Conservation (phyloP, 768 basidiomycete genomes). For the Hypholoma sublateritium region DNA sequence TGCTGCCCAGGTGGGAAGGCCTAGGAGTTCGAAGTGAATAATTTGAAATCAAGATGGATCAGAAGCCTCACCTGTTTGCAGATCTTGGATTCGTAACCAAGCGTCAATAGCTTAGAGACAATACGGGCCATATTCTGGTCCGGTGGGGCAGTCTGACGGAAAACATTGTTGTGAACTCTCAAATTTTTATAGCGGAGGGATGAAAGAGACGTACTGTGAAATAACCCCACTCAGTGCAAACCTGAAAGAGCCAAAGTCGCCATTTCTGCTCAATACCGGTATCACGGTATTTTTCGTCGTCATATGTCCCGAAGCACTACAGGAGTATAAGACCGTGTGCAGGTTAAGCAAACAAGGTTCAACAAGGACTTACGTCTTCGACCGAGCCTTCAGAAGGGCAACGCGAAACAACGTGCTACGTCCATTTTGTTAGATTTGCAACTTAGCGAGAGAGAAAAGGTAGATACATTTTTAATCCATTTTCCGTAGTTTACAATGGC, state of each 20-base stretch:
- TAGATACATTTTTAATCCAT: slow-evolving; percentile 69
- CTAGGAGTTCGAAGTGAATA: slow-evolving; percentile 30
- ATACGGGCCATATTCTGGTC: slow-evolving; percentile 70
- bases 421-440: neutral
- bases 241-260: slow-evolving; percentile 89
- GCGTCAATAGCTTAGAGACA: slow-evolving; percentile 71
- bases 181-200: neutral
- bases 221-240: slow-evolving; percentile 96
- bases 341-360: neutral
- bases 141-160: slow-evolving; percentile 67
- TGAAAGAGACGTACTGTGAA: slow-evolving; percentile 57
- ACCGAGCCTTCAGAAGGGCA: slow-evolving; percentile 47
- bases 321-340: neutral
- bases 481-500: slow-evolving; percentile 70
- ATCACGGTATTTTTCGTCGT: slow-evolving; percentile 64
- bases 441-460: neutral
- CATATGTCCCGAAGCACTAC: slow-evolving; percentile 85
- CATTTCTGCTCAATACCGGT: slow-evolving; percentile 70
- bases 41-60: neutral
- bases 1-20: slow-evolving; percentile 78
- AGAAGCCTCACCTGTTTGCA: slow-evolving; percentile 28
- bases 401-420: slow-evolving; percentile 52
- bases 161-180: neutral
- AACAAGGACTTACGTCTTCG: slow-evolving; percentile 31
- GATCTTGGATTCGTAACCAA: slow-evolving; percentile 36